Percentiles rank a stretch among this genome's conserved stretches.
These are phyloP conservation scores for Melianthus villosus DNA, from an alignment of 441 rosid species.

Conservation along the genomic window DNA sequence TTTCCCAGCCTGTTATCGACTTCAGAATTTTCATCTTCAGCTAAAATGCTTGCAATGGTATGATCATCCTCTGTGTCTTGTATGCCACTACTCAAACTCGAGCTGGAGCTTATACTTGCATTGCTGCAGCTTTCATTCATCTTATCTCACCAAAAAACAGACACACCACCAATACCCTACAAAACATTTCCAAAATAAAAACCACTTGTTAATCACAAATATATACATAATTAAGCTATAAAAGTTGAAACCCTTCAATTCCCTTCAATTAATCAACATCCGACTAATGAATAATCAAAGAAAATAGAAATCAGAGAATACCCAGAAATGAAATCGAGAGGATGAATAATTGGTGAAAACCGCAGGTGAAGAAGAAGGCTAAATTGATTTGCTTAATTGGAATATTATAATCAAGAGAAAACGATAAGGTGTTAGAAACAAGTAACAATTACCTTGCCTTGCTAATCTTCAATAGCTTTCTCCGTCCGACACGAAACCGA, in stretches of 20 bases:
- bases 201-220: background rate
- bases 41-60: conserved; percentile 59
- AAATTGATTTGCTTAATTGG: too few relatives aligned
- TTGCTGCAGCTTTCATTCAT: conserved; percentile 48
- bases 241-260: background rate
- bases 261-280: background rate
- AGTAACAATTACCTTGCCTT: too few relatives aligned
- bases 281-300: background rate
- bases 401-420: too few relatives aligned
- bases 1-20: conserved; percentile 44
- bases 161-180: conserved; percentile 8
- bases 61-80: conserved; percentile 76
- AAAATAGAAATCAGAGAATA: background rate
- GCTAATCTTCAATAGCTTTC: too few relatives aligned
- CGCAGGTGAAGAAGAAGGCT: too few relatives aligned
- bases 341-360: too few relatives aligned
- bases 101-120: conserved; percentile 32
- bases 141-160: conserved; percentile 6
- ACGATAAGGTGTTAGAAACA: too few relatives aligned
- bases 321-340: conserved; percentile 6
- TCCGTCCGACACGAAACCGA: too few relatives aligned
- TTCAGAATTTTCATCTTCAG: conserved; percentile 39
- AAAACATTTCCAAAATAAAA: conserved; percentile 6
- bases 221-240: background rate
- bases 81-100: conserved; percentile 60